Evolutionary conservation across 2,329 filamentous ascomycete species (phyloP).

Genomic region (Epichloe baconii): DNA sequence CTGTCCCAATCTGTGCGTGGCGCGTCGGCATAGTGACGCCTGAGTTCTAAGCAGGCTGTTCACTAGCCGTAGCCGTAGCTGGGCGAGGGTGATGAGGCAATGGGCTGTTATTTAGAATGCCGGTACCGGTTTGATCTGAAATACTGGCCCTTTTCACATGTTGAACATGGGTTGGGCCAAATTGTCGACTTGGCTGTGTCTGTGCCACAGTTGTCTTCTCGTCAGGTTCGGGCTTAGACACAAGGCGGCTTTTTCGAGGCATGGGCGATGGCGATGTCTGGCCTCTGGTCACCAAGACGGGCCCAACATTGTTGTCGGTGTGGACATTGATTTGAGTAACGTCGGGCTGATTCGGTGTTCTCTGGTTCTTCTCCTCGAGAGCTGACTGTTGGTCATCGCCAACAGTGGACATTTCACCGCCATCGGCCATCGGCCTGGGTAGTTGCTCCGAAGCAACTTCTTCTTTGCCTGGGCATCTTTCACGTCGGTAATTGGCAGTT

Average conservation of each 20-base stretch:
- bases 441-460: not conserved
- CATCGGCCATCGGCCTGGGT: not conserved
- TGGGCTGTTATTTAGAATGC: not conserved
- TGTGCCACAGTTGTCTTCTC: not conserved
- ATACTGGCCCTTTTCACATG: not conserved
- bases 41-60: slow-evolving; percentile 10
- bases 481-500: not conserved
- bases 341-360: not conserved
- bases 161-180: not conserved
- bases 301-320: slow-evolving; percentile 1
- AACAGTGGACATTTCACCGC: not conserved
- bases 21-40: slow-evolving; percentile 2
- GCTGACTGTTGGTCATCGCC: not conserved
- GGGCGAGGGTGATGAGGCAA: not conserved
- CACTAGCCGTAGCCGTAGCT: not conserved
- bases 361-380: not conserved
- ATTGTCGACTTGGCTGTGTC: not conserved
- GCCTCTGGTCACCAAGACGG: not conserved
- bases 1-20: not conserved
- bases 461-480: not conserved
- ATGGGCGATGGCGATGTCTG: slow-evolving; percentile 4
- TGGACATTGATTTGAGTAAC: not conserved
- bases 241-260: not conserved
- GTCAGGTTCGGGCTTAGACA: not conserved
- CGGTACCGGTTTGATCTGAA: not conserved